Evolutionary conservation across 1,284 basidiomycete genomes (phyloP).

Genomic region (Taiwanofungus camphoratus): DNA sequence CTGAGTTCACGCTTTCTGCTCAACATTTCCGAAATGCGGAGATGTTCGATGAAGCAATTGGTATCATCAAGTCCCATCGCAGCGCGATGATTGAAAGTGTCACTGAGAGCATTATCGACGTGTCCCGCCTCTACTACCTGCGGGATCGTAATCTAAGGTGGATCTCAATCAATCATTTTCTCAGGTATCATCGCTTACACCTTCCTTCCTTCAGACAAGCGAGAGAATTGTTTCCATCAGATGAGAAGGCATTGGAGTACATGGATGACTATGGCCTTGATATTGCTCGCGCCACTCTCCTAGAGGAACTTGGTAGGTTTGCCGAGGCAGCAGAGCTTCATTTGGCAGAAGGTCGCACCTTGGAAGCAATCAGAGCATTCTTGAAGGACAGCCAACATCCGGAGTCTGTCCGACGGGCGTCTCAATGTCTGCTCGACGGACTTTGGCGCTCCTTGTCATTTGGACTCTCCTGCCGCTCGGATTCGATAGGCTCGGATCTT

Average conservation of each 20-base stretch:
- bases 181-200: not conserved
- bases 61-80: conserved; percentile 34
- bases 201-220: conserved; percentile 35
- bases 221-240: conserved; percentile 40
- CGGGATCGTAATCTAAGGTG: conserved; percentile 40
- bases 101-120: conserved; percentile 37
- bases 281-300: conserved; percentile 41
- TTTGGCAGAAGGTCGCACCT: conserved; percentile 40
- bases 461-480: conserved; percentile 15
- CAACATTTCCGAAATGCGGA: conserved; percentile 43
- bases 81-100: conserved; percentile 29
- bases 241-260: conserved; percentile 52
- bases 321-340: conserved; percentile 54
- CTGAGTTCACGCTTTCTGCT: conserved; percentile 40
- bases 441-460: conserved; percentile 26
- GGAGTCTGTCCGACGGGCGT: conserved; percentile 16
- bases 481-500: conserved; percentile 3
- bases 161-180: conserved; percentile 17
- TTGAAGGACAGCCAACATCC: conserved; percentile 28
- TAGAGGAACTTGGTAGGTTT: conserved; percentile 40
- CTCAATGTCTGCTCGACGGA: conserved; percentile 20
- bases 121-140: conserved; percentile 49
- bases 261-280: conserved; percentile 52
- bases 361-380: conserved; percentile 45
- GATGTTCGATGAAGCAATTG: conserved; percentile 49